Evolutionary conservation across 2,329 filamentous ascomycete genomes (phyloP).

Genomic region (Teratosphaeria pseudoeucalypti): DNA sequence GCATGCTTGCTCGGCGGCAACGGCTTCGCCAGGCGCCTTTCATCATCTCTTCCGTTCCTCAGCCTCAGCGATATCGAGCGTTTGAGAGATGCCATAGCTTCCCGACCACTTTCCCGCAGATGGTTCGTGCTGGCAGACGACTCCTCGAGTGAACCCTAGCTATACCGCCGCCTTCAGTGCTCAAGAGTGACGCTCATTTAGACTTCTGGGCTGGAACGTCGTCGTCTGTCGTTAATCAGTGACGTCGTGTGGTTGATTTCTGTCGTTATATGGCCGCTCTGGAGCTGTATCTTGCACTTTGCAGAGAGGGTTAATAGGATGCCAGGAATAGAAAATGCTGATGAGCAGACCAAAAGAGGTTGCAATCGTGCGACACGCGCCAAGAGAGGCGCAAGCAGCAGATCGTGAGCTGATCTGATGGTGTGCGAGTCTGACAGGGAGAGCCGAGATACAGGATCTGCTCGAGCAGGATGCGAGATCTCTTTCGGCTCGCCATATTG

Average conservation of each 20-base stretch:
- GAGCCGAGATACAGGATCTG: neutral
- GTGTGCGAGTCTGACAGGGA: neutral
- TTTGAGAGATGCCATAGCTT: slow-evolving; percentile 4
- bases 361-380: neutral
- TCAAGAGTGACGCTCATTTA: neutral
- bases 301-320: neutral
- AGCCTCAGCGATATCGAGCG: slow-evolving; percentile 3
- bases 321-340: neutral
- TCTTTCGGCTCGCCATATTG: neutral
- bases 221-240: neutral
- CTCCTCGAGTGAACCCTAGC: neutral
- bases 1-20: neutral
- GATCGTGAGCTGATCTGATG: neutral
- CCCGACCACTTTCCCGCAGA: neutral
- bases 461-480: neutral
- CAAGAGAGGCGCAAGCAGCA: neutral
- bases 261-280: neutral
- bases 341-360: neutral
- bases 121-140: neutral
- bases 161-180: neutral
- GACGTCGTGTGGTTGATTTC: neutral
- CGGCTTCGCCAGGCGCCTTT: neutral
- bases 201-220: neutral
- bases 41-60: neutral
- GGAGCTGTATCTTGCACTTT: neutral